These are phyloP conservation scores for Camellia sinensis DNA, from an alignment of 148 eudicot species.

Conservation along the genomic window DNA sequence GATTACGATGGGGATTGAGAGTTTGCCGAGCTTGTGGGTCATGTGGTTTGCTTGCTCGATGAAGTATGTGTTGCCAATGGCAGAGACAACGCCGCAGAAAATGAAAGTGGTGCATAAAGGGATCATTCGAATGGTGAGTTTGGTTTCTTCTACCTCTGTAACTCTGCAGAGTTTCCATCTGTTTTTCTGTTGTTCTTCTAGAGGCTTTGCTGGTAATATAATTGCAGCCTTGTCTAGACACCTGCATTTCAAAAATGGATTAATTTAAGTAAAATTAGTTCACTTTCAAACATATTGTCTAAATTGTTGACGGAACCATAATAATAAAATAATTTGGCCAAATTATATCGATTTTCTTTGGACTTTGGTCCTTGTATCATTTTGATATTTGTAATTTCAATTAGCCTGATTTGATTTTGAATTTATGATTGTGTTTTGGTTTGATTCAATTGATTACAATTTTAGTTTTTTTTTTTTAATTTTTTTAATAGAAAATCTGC, in stretches of 20 bases:
- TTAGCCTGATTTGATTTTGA: too few relatives aligned
- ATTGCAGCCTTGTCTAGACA: constrained; percentile 53
- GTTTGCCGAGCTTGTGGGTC: constrained; percentile 35
- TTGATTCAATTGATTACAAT: too few relatives aligned
- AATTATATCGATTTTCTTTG: too few relatives aligned
- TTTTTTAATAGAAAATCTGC: too few relatives aligned
- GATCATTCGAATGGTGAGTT: constrained; percentile 32
- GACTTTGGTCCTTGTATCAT: too few relatives aligned
- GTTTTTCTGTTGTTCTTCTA: constrained; percentile 22
- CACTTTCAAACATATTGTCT: background rate
- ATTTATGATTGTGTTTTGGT: too few relatives aligned
- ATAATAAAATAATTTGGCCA: too few relatives aligned
- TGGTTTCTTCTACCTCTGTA: constrained; percentile 46
- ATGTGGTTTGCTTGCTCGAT: constrained; percentile 47
- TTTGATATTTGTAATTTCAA: too few relatives aligned
- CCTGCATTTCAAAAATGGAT: constrained; percentile 16
- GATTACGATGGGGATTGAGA: constrained; percentile 31
- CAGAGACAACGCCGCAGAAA: constrained; percentile 32
- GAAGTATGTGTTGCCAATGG: constrained; percentile 51
- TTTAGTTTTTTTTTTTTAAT: too few relatives aligned
- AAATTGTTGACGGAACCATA: background rate
- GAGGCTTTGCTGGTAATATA: constrained; percentile 18
- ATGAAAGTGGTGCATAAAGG: constrained; percentile 49
- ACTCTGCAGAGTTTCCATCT: constrained; percentile 45
- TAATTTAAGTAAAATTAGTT: background rate